Evolutionary conservation across 148 eudicot genomes (phyloP).

Genomic region (Polygonum maritimum): DNA sequence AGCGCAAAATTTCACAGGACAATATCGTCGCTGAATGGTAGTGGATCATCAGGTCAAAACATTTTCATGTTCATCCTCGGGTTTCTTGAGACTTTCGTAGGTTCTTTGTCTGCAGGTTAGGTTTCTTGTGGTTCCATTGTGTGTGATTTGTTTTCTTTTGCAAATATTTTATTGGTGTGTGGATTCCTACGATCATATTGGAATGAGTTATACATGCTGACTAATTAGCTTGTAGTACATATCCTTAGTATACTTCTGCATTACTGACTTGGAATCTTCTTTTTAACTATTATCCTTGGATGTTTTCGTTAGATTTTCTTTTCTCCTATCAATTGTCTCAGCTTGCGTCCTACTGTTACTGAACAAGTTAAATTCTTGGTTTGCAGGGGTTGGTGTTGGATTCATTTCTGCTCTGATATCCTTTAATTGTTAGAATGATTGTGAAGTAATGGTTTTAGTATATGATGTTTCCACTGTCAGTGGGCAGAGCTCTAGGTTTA

Average conservation of each 20-base stretch:
- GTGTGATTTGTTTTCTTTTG: background rate
- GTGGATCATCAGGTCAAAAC: conserved; percentile 58
- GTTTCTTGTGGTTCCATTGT: conserved; percentile 6
- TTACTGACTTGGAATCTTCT: conserved; percentile 6
- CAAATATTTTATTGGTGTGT: conserved; percentile 2
- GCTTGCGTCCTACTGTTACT: conserved; percentile 6
- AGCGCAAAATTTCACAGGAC: conserved; percentile 45
- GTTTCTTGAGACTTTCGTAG: conserved; percentile 95
- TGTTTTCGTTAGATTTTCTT: conserved; percentile 3
- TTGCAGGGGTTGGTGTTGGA: conserved; percentile 96
- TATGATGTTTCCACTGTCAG: background rate
- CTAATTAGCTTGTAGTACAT: background rate
- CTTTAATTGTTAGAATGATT: conserved; percentile 27
- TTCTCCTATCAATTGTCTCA: background rate
- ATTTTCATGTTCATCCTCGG: conserved; percentile 57
- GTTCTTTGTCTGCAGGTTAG: conserved; percentile 95
- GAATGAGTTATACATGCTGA: background rate
- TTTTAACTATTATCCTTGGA: background rate
- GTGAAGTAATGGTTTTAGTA: background rate
- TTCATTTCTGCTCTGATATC: conserved; percentile 97
- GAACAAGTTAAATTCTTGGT: conserved; percentile 13
- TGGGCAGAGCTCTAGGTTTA: conserved; percentile 11
- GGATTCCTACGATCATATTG: background rate
- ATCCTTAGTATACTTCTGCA: conserved; percentile 5
- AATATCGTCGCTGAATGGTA: conserved; percentile 67